Percentiles rank a stretch among this genome's conserved stretches.
phyloP scores from a whole-genome alignment of 2,329 filamentous ascomycete species.

The Chaetomiaceae sp. region DNA sequence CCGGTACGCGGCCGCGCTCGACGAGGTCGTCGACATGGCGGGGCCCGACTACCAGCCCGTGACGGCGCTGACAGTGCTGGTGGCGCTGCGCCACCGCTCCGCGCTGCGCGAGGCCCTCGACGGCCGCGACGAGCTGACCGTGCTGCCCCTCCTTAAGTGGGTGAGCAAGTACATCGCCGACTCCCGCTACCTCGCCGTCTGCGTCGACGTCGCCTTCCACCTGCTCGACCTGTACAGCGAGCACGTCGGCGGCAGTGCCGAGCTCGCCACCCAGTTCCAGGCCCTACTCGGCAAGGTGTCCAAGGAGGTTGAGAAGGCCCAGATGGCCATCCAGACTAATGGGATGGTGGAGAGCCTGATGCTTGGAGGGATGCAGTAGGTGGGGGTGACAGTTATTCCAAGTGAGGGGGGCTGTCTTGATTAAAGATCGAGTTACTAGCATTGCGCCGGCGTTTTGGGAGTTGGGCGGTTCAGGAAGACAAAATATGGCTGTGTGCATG shows the following conservation, averaged over 20 bases:
- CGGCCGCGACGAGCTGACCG: conserved; percentile 70
- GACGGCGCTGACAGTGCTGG: conserved; percentile 67
- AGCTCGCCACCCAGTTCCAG: conserved; percentile 65
- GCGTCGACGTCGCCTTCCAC: conserved; percentile 75
- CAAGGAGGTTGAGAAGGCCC: conserved; percentile 73
- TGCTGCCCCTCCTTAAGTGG: conserved; percentile 82
- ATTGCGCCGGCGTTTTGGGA: conserved; percentile 18
- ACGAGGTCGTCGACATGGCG: conserved; percentile 60
- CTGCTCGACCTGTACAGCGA: conserved; percentile 84
- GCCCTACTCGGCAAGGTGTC: conserved; percentile 64
- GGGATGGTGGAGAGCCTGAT: conserved; percentile 79
- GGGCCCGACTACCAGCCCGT: conserved; percentile 51
- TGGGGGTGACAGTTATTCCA: background rate
- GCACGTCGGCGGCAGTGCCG: conserved; percentile 65
- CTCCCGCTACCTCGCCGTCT: conserved; percentile 72
- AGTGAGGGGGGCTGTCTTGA: background rate
- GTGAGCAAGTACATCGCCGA: conserved; percentile 73
- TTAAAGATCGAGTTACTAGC: conserved; percentile 1
- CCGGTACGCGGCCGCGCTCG: conserved; percentile 70
- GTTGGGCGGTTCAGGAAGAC: background rate
- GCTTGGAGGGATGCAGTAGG: conserved; percentile 33
- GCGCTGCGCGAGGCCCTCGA: conserved; percentile 75
- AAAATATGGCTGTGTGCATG: conserved; percentile 4
- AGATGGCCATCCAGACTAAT: conserved; percentile 71
- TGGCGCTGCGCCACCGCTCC: conserved; percentile 79